Evolutionary conservation across 768 basidiomycete species (phyloP), one percentile per base, ranked within the genome.

Genomic region (Leccinum longicurvipes): DNA sequence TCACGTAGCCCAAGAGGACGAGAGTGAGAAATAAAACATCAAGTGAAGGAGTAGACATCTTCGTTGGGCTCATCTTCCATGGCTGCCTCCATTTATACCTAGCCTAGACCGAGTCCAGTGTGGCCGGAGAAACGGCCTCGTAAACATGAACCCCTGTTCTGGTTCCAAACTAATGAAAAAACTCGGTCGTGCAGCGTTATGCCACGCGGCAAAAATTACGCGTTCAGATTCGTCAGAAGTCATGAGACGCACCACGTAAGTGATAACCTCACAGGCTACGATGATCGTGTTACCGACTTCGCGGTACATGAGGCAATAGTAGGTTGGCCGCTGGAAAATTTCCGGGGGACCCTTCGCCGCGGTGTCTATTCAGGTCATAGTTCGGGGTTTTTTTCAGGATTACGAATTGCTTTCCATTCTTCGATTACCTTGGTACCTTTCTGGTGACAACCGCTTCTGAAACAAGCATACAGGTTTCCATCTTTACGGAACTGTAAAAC

Each of bases 201-300:
- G 15, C 55, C 56, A 55, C 51, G 58, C 51, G 47, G 55, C 46
- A 41, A 58, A 47, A 51, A 51, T 53, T 55, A 59, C 56, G 34
- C 57, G n/a, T 48, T 44, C 51, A 36, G 64, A 59, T 56, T 45
- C 51, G 11, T 25, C 42, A 34, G 56, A 55, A 42, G 50, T 21
- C 49, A 27, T 36, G 56, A 57, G 49, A 58, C 50, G 57, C 53
- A 60, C 64, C 57, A 66, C 67, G 64, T 67, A 66, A 68, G 56
- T 56, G 61, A 63, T 58, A 63, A 28, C 53, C 55, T 59, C 54
- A 50, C 51, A 55, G 42, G 39, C 57, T 7, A 60, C 52, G 66
- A 61, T 50, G 57, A 66, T 67, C 59, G 55, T 41, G 27, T 53
- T 47, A 17, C 39, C 34, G 46, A 59, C 55, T 63, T 66, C 56